Evolutionary conservation across 2,329 filamentous ascomycete species (phyloP).

Genomic region (Phialophora chinensis): DNA sequence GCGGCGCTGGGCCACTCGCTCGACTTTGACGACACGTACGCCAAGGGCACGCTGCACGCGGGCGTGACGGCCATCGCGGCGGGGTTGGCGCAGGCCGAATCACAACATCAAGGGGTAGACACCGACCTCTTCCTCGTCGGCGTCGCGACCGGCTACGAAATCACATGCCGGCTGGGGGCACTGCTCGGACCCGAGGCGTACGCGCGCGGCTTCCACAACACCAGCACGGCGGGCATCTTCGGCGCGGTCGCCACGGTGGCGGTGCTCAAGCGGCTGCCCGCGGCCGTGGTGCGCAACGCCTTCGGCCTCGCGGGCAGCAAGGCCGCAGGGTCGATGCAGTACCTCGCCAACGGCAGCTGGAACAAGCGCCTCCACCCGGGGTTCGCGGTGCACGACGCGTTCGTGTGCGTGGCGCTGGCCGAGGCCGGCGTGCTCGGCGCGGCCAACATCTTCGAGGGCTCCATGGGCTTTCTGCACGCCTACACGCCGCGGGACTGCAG

Average conservation of each 20-base stretch:
- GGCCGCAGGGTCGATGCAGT: slow-evolving; percentile 49
- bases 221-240: slow-evolving; percentile 47
- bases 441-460: slow-evolving; percentile 36
- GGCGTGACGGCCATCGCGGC: slow-evolving; percentile 47
- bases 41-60: slow-evolving; percentile 50
- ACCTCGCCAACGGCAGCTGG: slow-evolving; percentile 48
- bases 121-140: slow-evolving; percentile 42
- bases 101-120: slow-evolving; percentile 31
- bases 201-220: slow-evolving; percentile 49
- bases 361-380: slow-evolving; percentile 50
- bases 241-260: slow-evolving; percentile 45
- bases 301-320: slow-evolving; percentile 48
- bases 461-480: slow-evolving; percentile 36
- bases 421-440: slow-evolving; percentile 44
- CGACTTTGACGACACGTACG: slow-evolving; percentile 56
- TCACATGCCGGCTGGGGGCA: slow-evolving; percentile 43
- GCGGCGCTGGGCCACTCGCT: slow-evolving; percentile 52
- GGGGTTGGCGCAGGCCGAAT: slow-evolving; percentile 44
- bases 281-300: slow-evolving; percentile 42
- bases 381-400: slow-evolving; percentile 49
- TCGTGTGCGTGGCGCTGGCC: slow-evolving; percentile 45
- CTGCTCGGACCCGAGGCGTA: slow-evolving; percentile 46
- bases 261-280: slow-evolving; percentile 41
- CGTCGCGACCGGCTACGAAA: slow-evolving; percentile 46
- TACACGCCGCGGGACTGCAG: slow-evolving; percentile 34